Evolutionary conservation across 2,329 filamentous ascomycete species (phyloP).

Genomic region (Bretziella fagacearum): DNA sequence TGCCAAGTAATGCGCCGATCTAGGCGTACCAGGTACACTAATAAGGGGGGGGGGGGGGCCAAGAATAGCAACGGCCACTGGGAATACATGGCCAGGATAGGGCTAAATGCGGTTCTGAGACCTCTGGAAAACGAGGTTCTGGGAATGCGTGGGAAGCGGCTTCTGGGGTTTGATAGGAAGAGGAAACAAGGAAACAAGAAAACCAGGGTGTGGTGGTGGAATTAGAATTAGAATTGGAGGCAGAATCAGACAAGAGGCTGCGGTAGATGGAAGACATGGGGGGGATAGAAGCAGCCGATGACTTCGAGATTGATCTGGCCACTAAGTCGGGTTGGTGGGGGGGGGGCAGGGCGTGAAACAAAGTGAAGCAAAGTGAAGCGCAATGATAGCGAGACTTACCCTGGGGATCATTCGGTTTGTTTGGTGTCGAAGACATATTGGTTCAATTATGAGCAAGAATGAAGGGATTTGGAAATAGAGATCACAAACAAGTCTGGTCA

Average conservation of each 20-base stretch:
- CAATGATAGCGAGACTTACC: constrained; percentile 13
- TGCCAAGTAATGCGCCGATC: not conserved
- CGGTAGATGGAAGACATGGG: not conserved
- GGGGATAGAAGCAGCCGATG: not conserved
- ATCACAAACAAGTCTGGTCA: not conserved
- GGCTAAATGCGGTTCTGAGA: no score
- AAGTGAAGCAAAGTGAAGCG: not conserved
- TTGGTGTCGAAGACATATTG: constrained; percentile 3
- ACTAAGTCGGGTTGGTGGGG: constrained; percentile 4
- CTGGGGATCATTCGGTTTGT: constrained; percentile 11
- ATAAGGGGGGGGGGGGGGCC: not conserved
- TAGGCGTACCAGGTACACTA: not conserved
- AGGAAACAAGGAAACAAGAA: constrained; percentile 9
- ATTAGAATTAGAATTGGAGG: not conserved
- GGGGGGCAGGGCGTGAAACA: not conserved
- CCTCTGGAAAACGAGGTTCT: not conserved
- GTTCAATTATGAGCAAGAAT: not conserved
- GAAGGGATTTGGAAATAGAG: not conserved
- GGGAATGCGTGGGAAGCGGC: constrained; percentile 2
- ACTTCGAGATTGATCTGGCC: constrained; percentile 6
- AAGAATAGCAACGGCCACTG: not conserved
- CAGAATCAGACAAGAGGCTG: not conserved
- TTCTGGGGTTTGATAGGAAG: constrained; percentile 4
- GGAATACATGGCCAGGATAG: constrained; percentile 5
- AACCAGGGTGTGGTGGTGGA: not conserved